Conservation (phyloP, 2,329 filamentous ascomycete species). For the Fusarium torulosum region DNA sequence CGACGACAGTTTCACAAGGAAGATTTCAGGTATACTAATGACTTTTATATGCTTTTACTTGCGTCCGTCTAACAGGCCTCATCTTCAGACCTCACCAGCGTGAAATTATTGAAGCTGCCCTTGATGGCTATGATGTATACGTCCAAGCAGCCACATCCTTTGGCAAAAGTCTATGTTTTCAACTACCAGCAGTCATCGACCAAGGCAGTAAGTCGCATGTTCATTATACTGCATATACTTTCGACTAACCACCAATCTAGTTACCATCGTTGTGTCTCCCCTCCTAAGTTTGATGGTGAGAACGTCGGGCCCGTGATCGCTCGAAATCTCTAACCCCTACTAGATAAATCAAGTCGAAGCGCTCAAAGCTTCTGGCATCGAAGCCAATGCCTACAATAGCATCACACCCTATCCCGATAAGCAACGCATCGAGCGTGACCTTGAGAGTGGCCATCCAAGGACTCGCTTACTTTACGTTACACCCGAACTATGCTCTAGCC, state of each 20-base stretch:
- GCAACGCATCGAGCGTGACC: constrained; percentile 79
- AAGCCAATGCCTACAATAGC: constrained; percentile 88
- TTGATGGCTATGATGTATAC: constrained; percentile 90
- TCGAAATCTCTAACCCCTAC: constrained; percentile 22
- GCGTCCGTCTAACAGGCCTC: constrained; percentile 3
- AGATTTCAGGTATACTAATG: constrained; percentile 71
- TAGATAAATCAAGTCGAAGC: constrained; percentile 93
- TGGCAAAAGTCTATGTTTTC: constrained; percentile 93
- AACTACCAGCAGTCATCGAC: constrained; percentile 88
- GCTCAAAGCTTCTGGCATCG: constrained; percentile 78
- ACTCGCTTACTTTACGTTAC: constrained; percentile 92
- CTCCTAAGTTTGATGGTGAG: constrained; percentile 87
- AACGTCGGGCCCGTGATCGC: constrained; percentile 33
- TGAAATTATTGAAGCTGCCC: constrained; percentile 85
- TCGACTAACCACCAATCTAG: constrained; percentile 57
- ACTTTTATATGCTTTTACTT: neutral
- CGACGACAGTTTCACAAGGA: constrained; percentile 79
- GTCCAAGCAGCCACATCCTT: constrained; percentile 92
- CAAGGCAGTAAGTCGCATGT: constrained; percentile 77
- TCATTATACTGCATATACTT: neutral
- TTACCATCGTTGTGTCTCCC: constrained; percentile 91
- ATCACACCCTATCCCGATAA: constrained; percentile 76
- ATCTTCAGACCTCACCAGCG: constrained; percentile 79
- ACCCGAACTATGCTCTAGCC: constrained; percentile 84
- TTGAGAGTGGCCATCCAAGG: constrained; percentile 87